Base-by-base conservation (phyloP, 2,329 filamentous ascomycete genomes). In the Aspergillus proliferans region DNA sequence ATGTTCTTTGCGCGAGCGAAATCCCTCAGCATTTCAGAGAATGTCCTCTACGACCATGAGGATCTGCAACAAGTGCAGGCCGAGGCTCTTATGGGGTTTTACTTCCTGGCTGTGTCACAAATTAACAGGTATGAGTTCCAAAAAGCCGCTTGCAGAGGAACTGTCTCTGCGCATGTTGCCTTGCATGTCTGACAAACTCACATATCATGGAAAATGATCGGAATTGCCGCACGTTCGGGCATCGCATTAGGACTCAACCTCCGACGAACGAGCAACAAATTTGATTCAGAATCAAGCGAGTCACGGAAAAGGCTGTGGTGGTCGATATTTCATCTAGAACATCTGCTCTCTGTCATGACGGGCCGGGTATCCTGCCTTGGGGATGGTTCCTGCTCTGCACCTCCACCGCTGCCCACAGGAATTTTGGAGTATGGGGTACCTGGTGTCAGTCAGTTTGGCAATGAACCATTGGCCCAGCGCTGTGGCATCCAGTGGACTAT, bases 231-330 rank as follows among this genome's bases (percentile, higher is more conserved):
- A n/a, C 64, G 71, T 43, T 68, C 63, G 21, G 67, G 69, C 1
- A 60, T 66, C 22, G 62, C 69, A 0, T 54, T 73, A 50, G 71
- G 69, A 1, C 58, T 73, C 45, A 70, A 73, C 42, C 54, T 73
- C 24, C 65, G 63, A 22, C 71, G 66, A 42, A 60, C 64, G 15
- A 69, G 66, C 33, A 51, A 54, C 3, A 58, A 58, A 14, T 61
- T 70, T 18, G 55, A 63, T 14, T 59, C 65, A 26, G 55, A 60
- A 6, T 65, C 69, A n/a, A 72, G 69, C 47, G 69, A 71, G 52
- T 61, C 63, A 30, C 65, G 70, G 4, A 69, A 68, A 45, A 59
- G 67, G 22, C 60, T 71, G 1, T 73, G 71, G 71, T 72, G 69
- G 65, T 65, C 68, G 21, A 53, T 73, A 7, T 69, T 68, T 46